Percentiles rank a stretch among this genome's conserved stretches.
phyloP scores from a whole-genome alignment of 2,329 filamentous ascomycete species.

The Calonectria pseudoturangicola region DNA sequence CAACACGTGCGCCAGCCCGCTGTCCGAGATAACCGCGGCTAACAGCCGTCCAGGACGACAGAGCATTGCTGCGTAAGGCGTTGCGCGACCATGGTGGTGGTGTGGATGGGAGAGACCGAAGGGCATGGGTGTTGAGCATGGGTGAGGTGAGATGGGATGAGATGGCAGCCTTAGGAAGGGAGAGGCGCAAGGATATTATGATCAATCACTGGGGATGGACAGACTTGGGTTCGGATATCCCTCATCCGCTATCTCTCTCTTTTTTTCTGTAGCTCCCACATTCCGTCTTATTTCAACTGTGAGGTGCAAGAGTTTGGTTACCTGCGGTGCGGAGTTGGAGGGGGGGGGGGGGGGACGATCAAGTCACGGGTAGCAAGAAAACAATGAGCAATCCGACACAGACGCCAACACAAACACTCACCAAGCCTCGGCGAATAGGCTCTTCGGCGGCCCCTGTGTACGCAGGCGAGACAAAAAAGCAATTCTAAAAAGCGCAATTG shows the following conservation, averaged over 20 bases:
- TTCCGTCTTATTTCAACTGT: neutral
- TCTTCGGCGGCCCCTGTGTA: constrained; percentile 10
- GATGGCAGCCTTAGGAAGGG: constrained; percentile 34
- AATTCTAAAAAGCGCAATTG: constrained; percentile 25
- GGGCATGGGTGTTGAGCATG: constrained; percentile 34
- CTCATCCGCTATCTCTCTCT: constrained; percentile 14
- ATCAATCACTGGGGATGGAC: constrained; percentile 33
- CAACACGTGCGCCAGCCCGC: constrained; percentile 34
- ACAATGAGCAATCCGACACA: constrained; percentile 35
- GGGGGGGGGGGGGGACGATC: too few species aligned
- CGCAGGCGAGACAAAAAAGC: constrained; percentile 33
- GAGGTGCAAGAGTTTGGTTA: too few species aligned
- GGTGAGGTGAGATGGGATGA: constrained; percentile 38
- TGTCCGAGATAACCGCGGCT: constrained; percentile 33
- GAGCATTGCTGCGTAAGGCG: constrained; percentile 24
- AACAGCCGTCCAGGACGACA: constrained; percentile 14
- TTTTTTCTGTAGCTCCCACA: constrained; percentile 22
- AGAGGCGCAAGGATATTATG: constrained; percentile 36
- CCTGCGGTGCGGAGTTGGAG: too few species aligned
- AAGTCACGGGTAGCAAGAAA: neutral
- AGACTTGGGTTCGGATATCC: constrained; percentile 12
- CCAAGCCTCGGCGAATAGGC: constrained; percentile 33
- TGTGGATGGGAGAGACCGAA: constrained; percentile 30
- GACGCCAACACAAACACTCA: constrained; percentile 27
- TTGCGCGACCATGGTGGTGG: constrained; percentile 32